Evolutionary conservation across 805 yeast genomes (phyloP), one percentile per base, ranked within the genome.

Genomic region (Yarrowia porcina): DNA sequence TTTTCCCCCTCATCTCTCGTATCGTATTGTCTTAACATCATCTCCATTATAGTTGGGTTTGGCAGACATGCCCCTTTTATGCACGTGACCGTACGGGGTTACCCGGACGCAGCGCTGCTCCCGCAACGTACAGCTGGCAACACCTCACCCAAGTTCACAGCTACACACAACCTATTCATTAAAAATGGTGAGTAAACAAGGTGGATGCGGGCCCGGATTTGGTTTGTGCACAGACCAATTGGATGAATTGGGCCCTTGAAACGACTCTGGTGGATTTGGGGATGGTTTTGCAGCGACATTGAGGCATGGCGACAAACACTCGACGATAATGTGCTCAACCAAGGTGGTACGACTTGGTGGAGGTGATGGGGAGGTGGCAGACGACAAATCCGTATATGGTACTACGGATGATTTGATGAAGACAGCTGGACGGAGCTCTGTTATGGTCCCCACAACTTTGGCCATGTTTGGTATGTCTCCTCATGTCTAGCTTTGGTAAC

Each of bases 71-170:
- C 56, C 56, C 39, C 39, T 49, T 32, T 32, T 49, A 36, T 36
- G 36, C 59, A 52, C 59, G 59, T 52, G 59, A 52, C 59, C 9
- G 7, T 3, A 6, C 33, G 12, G 36, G 36, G 33, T 52, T 52
- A 52, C 59, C 59, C 59, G 23, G 59, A 52, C n/a, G 59, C 36
- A 17, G 17, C 13, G 17, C 13, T 1, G 59, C 59, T 23, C 44
- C 32, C 42, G 33, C 33, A 52, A 52, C 33, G 59, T 52, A 35
- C 59, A 52, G 44, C 59, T 52, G 59, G 23, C 59, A 52, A 25
- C 59, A 52, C 59, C 59, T 35, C 59, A 25, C 44, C 25, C 44
- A 25, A 35, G 25, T 35, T 36, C 59, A 36, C 44, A 35, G 44
- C 44, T 36, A 49, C 59, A 35, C 44, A 52, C 59, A 36, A 52